Evolutionary conservation across 768 basidiomycete species (phyloP), one percentile per base, ranked within the genome.

Genomic region (Auriscalpium vulgare): DNA sequence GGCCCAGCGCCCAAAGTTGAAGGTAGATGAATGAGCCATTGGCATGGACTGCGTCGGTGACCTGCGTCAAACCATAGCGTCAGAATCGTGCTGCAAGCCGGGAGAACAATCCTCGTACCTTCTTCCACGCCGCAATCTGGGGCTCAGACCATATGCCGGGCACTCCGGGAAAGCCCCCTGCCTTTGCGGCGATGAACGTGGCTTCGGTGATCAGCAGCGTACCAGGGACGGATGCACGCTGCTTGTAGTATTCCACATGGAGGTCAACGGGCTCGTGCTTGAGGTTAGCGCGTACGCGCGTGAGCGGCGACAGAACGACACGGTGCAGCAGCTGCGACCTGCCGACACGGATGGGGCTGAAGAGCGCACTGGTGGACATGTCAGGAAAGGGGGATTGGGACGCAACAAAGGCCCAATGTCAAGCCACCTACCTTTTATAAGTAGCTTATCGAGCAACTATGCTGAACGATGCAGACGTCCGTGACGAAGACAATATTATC

Each of bases 191-290:
- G 50, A 88, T 78, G 52, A 76, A 71, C 1, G 83, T 82, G 0
- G 75, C 83, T 65, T 87, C 84, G 4, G 80, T 69, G 57, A 88
- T 75, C 40, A 82, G 67, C 14, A 86, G 67, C 0, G 78, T 83
- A 0, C 84, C 84, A 0, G 78, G 74, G 0, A 66, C 60, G 44
- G 70, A 69, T 8, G 69, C 73, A 1, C 81, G 75, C 61, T 82
- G 80, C 10, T 68, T 53, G 61, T 82, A 82, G 62, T 81, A 81
- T 19, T 72, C 68, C 43, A 70, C 64, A 19, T 70, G 69, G 5
- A 76, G 70, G 1, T 71, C 67, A 11, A 56, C 60, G 2, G 66
- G 75, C 4, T 74, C 72, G 55, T 76, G 71, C n/a, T 56, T 47
- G 1, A 59, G 55, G 40, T 69, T 66, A 9, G 75, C 75, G 37